These are phyloP conservation scores for Daldinia concentrica DNA, from an alignment of 495 filamentous ascomycete species.

Conservation along the genomic window DNA sequence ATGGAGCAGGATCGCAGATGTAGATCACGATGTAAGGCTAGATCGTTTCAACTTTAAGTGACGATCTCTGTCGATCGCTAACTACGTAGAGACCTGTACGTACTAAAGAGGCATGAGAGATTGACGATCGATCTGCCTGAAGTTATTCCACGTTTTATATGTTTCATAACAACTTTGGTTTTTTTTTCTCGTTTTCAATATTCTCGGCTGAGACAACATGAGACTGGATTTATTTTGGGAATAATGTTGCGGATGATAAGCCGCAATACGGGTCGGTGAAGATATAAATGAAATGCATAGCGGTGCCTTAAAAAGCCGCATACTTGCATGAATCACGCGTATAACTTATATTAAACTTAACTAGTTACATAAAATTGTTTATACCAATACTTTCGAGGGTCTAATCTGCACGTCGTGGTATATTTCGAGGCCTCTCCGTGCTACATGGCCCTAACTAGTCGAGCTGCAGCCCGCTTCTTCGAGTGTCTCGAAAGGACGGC, in stretches of 20 bases:
- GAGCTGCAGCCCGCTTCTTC: not conserved
- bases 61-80: constrained; percentile 31
- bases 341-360: constrained; percentile 34
- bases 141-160: not conserved
- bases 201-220: not conserved
- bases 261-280: constrained; percentile 7
- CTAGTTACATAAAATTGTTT: not conserved
- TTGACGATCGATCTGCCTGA: constrained; percentile 20
- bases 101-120: not conserved
- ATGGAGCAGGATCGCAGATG: not conserved
- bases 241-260: not conserved
- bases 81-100: too few species aligned
- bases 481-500: not conserved
- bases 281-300: constrained; percentile 9
- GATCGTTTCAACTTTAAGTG: constrained; percentile 5
- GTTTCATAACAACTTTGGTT: not conserved
- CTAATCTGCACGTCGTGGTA: not conserved
- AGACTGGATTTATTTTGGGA: not conserved
- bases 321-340: constrained; percentile 15
- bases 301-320: constrained; percentile 5
- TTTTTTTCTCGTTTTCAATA: not conserved
- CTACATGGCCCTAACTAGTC: not conserved
- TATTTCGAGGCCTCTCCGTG: not conserved
- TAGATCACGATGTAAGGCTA: constrained; percentile 26
- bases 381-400: not conserved